Base-by-base conservation (phyloP, 2,329 filamentous ascomycete genomes). In the Pestalotiopsis sp. region DNA sequence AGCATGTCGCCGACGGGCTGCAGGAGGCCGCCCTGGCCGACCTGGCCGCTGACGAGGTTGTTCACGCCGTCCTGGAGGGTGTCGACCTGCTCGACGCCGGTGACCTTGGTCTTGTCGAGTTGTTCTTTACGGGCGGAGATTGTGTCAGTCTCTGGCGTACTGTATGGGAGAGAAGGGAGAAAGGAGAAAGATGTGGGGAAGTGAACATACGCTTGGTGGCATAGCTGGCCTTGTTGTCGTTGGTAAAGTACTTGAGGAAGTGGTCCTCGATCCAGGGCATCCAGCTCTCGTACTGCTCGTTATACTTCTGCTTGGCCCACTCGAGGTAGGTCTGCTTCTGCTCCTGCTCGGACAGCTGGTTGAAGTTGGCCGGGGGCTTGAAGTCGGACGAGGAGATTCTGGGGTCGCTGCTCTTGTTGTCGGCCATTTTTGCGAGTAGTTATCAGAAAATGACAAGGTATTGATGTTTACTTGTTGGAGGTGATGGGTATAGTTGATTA, bases 151-250 rank as follows among this genome's bases (percentile, higher is more conserved):
- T 56, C 57, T 27, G 17, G 41, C 1, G 31, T 39, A 27, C 31
- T 23, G 20, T 31, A 38, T 45, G 49, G 61, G 38, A 23, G 52
- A 41, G 31, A 23, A n/a, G 27, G 41, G 13, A 65, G 23, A 38
- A 36, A 13, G n/a, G 11, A n/a, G n/a, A n/a, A n/a, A n/a, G n/a
- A n/a, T n/a, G n/a, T n/a, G n/a, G n/a, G n/a, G n/a, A n/a, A n/a
- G n/a, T n/a, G n/a, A n/a, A n/a, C 82, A 41, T 78, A 92, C 91
- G 86, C 80, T 91, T 93, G 1, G 91, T 86, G 5, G 88, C 83
- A 75, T 93, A 93, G 77, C 87, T 91, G 4, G 90, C 87, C 80
- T 94, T 93, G 85, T 94, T 94, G 76, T 93, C 91, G 71, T 90
- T 91, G 74, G 90, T 92, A 79, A 93, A 93, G 84, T 88, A 93